phyloP scores from a whole-genome alignment of 1,284 basidiomycete genomes.

The Ustilago bromivora region DNA sequence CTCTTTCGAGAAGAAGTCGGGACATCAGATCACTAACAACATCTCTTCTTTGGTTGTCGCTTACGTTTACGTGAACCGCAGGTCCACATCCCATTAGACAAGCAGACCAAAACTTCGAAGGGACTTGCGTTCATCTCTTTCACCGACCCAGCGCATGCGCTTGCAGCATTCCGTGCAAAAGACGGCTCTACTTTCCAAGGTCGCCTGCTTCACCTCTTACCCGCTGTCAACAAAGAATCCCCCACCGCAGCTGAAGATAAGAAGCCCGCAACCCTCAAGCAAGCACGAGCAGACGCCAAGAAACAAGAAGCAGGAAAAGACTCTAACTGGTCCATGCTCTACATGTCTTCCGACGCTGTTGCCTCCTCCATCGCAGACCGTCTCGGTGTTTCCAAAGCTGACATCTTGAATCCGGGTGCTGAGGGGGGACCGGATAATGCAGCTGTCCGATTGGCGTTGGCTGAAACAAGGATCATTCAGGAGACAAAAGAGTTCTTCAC shows the following conservation, averaged over 20 bases:
- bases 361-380: slow-evolving; percentile 84
- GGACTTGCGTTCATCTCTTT: slow-evolving; percentile 83
- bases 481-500: slow-evolving; percentile 89
- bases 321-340: slow-evolving; percentile 95
- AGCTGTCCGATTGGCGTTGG: slow-evolving; percentile 93
- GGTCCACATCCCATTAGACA: slow-evolving; percentile 86
- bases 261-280: slow-evolving; percentile 71
- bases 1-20: neutral
- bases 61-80: slow-evolving; percentile 65
- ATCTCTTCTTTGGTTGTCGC: neutral
- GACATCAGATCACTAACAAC: slow-evolving; percentile 15
- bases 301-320: slow-evolving; percentile 82
- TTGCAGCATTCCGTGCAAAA: slow-evolving; percentile 81
- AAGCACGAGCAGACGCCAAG: slow-evolving; percentile 75
- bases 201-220: slow-evolving; percentile 87
- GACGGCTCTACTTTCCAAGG: slow-evolving; percentile 93
- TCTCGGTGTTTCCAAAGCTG: slow-evolving; percentile 84
- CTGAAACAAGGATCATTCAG: slow-evolving; percentile 94
- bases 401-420: slow-evolving; percentile 78
- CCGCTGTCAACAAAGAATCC: slow-evolving; percentile 77
- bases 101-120: slow-evolving; percentile 78
- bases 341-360: slow-evolving; percentile 96
- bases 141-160: slow-evolving; percentile 76
- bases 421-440: slow-evolving; percentile 51
- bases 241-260: slow-evolving; percentile 35